phyloP scores from a whole-genome alignment of 169 alveolate genomes.

The Plasmodium knowlesi region DNA sequence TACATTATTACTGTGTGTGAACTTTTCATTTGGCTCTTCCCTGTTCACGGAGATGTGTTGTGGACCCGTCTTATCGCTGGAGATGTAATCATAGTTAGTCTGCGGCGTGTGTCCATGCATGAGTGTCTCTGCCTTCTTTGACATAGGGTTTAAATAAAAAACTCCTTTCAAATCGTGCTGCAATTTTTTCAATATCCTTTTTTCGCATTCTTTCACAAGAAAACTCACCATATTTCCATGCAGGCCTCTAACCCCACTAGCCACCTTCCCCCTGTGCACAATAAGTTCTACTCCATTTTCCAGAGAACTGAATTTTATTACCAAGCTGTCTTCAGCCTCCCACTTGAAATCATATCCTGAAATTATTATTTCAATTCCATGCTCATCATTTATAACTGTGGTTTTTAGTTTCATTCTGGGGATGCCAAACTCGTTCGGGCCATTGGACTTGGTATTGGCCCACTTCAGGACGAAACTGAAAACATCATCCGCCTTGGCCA shows the following conservation, averaged over 20 bases:
- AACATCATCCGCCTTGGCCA: constrained; percentile 43
- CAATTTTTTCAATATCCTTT: constrained; percentile 74
- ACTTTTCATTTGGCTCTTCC: background rate
- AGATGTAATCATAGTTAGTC: constrained; percentile 9
- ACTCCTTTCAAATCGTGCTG: constrained; percentile 80
- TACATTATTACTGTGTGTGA: background rate
- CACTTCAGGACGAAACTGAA: constrained; percentile 36
- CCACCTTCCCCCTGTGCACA: constrained; percentile 76
- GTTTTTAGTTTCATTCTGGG: constrained; percentile 70
- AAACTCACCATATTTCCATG: constrained; percentile 71
- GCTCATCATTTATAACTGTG: constrained; percentile 5
- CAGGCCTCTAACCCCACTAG: constrained; percentile 73
- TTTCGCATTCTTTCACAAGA: constrained; percentile 79
- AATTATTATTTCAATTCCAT: constrained; percentile 32
- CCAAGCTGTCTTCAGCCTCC: constrained; percentile 72
- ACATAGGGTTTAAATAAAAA: constrained; percentile 50
- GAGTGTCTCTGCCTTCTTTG: constrained; percentile 8
- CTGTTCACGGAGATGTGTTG: constrained; percentile 30
- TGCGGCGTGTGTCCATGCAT: constrained; percentile 62
- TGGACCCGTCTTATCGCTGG: background rate
- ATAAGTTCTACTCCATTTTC: constrained; percentile 11
- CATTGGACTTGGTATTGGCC: constrained; percentile 37
- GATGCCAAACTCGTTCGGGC: constrained; percentile 55
- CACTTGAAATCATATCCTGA: constrained; percentile 51
- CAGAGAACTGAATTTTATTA: constrained; percentile 26